A percentile compares a stretch with the other conserved stretches of the same genome.
phyloP scores from a whole-genome alignment of 129 eudicot species.

The Smallanthus sonchifolius region DNA sequence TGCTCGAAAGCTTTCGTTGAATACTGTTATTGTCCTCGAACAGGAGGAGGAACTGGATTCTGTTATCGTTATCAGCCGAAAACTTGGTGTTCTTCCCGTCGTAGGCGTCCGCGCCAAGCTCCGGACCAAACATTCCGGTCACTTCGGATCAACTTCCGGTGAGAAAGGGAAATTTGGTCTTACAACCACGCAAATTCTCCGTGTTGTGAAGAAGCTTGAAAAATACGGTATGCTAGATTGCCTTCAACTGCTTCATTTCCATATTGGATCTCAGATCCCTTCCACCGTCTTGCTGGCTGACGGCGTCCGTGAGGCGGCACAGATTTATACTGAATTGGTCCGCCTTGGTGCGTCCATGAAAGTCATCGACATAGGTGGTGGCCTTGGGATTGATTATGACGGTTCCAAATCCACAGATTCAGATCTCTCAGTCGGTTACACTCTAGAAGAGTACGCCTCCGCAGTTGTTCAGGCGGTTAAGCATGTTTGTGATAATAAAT shows the following conservation, averaged over 20 bases:
- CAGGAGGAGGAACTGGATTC: slow-evolving; percentile 79
- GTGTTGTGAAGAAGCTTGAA: slow-evolving; percentile 71
- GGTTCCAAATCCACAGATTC: slow-evolving; percentile 74
- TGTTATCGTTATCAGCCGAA: slow-evolving; percentile 65
- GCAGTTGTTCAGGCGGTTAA: slow-evolving; percentile 67
- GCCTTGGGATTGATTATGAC: slow-evolving; percentile 92
- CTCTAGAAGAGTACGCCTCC: slow-evolving; percentile 72
- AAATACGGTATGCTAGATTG: slow-evolving; percentile 79
- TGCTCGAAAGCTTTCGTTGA: slow-evolving; percentile 63
- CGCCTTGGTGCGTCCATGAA: slow-evolving; percentile 85
- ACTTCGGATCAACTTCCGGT: slow-evolving; percentile 93
- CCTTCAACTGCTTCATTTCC: slow-evolving; percentile 85
- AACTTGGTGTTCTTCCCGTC: slow-evolving; percentile 62
- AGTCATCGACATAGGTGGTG: slow-evolving; percentile 91
- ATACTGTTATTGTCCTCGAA: slow-evolving; percentile 85
- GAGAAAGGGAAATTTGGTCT: slow-evolving; percentile 97
- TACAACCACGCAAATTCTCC: slow-evolving; percentile 67
- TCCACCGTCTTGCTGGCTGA: slow-evolving; percentile 66
- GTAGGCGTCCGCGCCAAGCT: slow-evolving; percentile 95
- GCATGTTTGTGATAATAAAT: slow-evolving; percentile 65
- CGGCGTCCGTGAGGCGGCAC: slow-evolving; percentile 87
- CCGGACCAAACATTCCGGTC: slow-evolving; percentile 91
- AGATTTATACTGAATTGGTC: slow-evolving; percentile 68
- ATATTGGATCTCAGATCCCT: slow-evolving; percentile 96
- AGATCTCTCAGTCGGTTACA: slow-evolving; percentile 75